Evolutionary conservation across 768 basidiomycete species (phyloP).

Genomic region (Trametes elegans): DNA sequence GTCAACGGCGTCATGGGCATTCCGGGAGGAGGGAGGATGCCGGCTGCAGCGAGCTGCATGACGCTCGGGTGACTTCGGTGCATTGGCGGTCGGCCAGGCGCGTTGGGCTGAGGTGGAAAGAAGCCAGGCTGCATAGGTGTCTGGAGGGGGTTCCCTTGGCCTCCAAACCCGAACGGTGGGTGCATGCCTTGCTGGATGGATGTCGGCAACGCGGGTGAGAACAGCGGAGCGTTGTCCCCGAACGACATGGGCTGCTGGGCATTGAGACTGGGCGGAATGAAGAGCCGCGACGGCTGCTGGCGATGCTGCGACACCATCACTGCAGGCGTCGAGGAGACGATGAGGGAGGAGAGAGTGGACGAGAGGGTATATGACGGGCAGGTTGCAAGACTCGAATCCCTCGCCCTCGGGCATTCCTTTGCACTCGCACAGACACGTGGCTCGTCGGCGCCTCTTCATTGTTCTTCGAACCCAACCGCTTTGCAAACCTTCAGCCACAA

Average conservation of each 20-base stretch:
- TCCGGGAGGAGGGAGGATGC: conserved; percentile 52
- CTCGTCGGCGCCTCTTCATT: too few species aligned
- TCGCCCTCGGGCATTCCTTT: too few species aligned
- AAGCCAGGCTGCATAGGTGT: conserved; percentile 70
- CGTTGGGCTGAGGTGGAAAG: conserved; percentile 49
- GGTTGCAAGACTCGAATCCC: too few species aligned
- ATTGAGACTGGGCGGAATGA: conserved; percentile 51
- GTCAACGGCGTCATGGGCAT: conserved; percentile 58
- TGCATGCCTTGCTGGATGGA: conserved; percentile 57
- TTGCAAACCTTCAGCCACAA: too few species aligned
- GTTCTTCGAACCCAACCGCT: too few species aligned
- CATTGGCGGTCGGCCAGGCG: conserved; percentile 48
- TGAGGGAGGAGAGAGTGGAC: neutral
- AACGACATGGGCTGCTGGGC: conserved; percentile 55
- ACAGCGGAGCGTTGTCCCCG: conserved; percentile 47
- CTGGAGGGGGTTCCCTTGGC: conserved; percentile 45
- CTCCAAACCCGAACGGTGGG: conserved; percentile 42
- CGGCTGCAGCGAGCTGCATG: conserved; percentile 58
- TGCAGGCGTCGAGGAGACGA: neutral
- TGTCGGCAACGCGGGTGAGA: conserved; percentile 65
- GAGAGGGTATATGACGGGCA: conserved; percentile 10
- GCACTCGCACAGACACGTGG: too few species aligned
- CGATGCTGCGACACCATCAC: conserved; percentile 31
- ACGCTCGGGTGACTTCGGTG: conserved; percentile 63
- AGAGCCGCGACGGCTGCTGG: conserved; percentile 53